Base-by-base conservation (phyloP, 2,329 filamentous ascomycete genomes). In the Shiraia bambusicola region DNA sequence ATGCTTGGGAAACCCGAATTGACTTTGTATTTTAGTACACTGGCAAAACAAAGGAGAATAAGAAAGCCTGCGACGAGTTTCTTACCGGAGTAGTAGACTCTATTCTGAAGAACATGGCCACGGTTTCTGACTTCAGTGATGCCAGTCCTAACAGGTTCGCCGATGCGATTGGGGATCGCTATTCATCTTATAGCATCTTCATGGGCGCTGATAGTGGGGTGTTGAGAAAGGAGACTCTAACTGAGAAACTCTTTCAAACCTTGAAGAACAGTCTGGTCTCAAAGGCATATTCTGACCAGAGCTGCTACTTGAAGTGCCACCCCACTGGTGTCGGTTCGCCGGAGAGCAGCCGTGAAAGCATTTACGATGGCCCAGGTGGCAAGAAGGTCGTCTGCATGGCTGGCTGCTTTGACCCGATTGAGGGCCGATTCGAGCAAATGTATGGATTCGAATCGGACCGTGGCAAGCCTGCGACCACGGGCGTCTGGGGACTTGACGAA, bases 181-280 rank as follows among this genome's bases (percentile, higher is more conserved):
- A n/a, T 14, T 28, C 27, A 28, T n/a, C 27, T n/a, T 28, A 28
- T 14, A 4, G 6, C 4, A 28, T 28, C 5, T 28, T n/a, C 12
- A 28, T 22, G 8, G 19, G 19, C 8, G 19, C 27, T 14, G 14
- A 28, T 28, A 14, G 11, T 10, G 27, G 11, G 27, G 12, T n/a
- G 4, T 14, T 28, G 5, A 28, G 12, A 28, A 28, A 11, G 27
- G 14, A n/a, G 10, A 4, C 19, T 22, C 19, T 37, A 12, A 37
- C 17, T 19, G 28, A 28, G 4, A 32, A 32, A 14, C n/a, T 41
- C 9, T 29, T 25, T 12, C 10, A 40, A 3, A 45, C 37, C 12
- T 15, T 41, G 9, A 30, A 45, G 32, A 40, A 45, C 28, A 32
- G 28, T 16, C 32, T 45, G 7, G 37, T 41, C 11, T 24, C 28